These are phyloP conservation scores for Gremmenia infestans DNA, from an alignment of 2,329 filamentous ascomycete genomes.

Conservation along the genomic window DNA sequence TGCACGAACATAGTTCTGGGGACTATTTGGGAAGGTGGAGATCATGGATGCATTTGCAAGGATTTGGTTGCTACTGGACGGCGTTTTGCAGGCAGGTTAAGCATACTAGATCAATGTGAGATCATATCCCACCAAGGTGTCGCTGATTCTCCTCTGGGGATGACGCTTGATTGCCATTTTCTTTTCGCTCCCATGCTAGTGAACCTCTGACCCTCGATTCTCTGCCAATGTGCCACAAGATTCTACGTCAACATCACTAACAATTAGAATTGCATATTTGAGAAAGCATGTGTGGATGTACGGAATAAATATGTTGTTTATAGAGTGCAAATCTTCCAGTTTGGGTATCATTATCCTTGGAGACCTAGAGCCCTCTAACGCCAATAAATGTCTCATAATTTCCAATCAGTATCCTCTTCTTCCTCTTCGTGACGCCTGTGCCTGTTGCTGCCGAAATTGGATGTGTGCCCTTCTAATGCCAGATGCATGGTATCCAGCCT, in stretches of 20 bases:
- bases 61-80: conserved; percentile 27
- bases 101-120: conserved; percentile 53
- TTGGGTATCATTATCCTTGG: conserved; percentile 9
- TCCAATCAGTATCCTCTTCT: conserved; percentile 26
- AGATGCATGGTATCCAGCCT: conserved; percentile 29
- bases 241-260: background rate
- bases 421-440: conserved; percentile 15
- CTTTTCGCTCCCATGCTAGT: conserved; percentile 14
- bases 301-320: too few relatives aligned
- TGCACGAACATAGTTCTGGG: conserved; percentile 39
- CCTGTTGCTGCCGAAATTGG: conserved; percentile 21
- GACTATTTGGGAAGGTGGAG: conserved; percentile 11
- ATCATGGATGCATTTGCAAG: conserved; percentile 20
- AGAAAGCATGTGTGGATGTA: too few relatives aligned
- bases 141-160: conserved; percentile 72
- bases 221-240: background rate
- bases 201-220: conserved; percentile 8
- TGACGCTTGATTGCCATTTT: conserved; percentile 90
- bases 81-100: conserved; percentile 29
- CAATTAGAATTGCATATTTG: background rate
- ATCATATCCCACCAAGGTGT: conserved; percentile 72
- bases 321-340: background rate
- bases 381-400: conserved; percentile 15
- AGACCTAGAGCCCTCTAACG: background rate
- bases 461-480: conserved; percentile 28